A percentile compares a stretch with the other conserved stretches of the same genome.
Evolutionary conservation across 2,329 filamentous ascomycete species (phyloP).

Genomic region (Xylaria sp.): DNA sequence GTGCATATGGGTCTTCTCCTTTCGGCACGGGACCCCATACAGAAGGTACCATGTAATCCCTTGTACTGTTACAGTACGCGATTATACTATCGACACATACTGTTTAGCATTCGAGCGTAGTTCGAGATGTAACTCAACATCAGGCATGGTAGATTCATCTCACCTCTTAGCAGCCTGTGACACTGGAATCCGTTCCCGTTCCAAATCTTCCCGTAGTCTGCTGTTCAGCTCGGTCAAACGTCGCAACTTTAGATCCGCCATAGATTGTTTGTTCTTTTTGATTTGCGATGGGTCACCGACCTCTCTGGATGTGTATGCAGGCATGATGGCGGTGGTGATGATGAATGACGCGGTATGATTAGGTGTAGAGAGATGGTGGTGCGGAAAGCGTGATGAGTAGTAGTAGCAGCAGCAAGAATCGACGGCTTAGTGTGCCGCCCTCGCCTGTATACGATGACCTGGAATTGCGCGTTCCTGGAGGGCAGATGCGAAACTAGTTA

Average conservation of each 20-base stretch:
- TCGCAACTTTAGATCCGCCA: constrained; percentile 97
- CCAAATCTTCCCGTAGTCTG: constrained; percentile 92
- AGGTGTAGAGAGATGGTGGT: constrained; percentile 33
- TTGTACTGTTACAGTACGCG: constrained; percentile 96
- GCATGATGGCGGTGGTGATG: constrained; percentile 59
- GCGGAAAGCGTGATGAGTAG: constrained; percentile 32
- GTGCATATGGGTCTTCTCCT: constrained; percentile 97
- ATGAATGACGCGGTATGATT: constrained; percentile 39
- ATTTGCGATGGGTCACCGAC: constrained; percentile 74
- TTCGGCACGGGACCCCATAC: constrained; percentile 96
- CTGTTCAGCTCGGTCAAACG: constrained; percentile 97
- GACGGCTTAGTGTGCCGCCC: constrained; percentile 36
- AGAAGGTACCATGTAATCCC: constrained; percentile 98
- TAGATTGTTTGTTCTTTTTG: constrained; percentile 97
- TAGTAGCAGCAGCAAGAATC: constrained; percentile 34
- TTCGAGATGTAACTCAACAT: background rate
- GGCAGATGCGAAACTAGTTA: constrained; percentile 22
- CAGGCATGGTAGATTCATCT: constrained; percentile 47
- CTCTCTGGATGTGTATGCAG: constrained; percentile 74
- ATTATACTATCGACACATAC: constrained; percentile 75
- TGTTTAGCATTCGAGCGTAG: constrained; percentile 31
- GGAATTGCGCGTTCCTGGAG: constrained; percentile 31
- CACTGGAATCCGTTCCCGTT: constrained; percentile 93
- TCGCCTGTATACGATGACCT: constrained; percentile 21
- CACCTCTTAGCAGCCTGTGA: constrained; percentile 91